These are phyloP conservation scores for Agastache rugosa DNA, from an alignment of 257 asterid species.

Conservation along the genomic window DNA sequence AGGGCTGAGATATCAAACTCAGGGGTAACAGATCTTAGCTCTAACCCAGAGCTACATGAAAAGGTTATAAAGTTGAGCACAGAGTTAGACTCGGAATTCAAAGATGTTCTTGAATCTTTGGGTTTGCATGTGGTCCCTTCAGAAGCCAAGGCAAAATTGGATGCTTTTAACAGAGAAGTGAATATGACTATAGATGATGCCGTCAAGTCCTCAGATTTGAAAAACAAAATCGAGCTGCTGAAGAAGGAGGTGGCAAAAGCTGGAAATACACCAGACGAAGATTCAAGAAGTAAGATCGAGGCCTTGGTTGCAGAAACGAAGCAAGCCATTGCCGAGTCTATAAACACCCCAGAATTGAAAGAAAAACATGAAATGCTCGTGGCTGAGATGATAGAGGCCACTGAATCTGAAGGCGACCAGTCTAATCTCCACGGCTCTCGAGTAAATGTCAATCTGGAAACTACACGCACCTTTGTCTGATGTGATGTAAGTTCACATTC, in stretches of 20 bases:
- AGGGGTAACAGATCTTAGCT: slow-evolving; percentile 50
- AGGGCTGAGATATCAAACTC: slow-evolving; percentile 59
- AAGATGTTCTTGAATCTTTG: slow-evolving; percentile 48
- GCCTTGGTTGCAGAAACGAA: slow-evolving; percentile 59
- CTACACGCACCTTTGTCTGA: slow-evolving; percentile 46
- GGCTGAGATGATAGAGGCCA: slow-evolving; percentile 52
- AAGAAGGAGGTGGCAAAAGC: slow-evolving; percentile 57
- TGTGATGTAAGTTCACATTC: slow-evolving; percentile 40
- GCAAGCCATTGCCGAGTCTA: slow-evolving; percentile 55
- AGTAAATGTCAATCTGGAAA: slow-evolving; percentile 43
- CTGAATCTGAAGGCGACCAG: slow-evolving; percentile 31
- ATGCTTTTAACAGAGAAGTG: slow-evolving; percentile 53
- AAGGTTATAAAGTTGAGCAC: slow-evolving; percentile 54
- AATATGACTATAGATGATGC: slow-evolving; percentile 51
- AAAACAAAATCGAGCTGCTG: slow-evolving; percentile 64
- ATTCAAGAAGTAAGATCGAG: slow-evolving; percentile 58
- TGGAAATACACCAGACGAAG: slow-evolving; percentile 57
- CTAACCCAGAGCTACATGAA: slow-evolving; percentile 58
- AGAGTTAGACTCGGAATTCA: slow-evolving; percentile 57
- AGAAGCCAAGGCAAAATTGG: slow-evolving; percentile 46
- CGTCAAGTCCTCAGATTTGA: slow-evolving; percentile 61
- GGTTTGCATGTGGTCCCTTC: slow-evolving; percentile 55
- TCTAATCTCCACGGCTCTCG: slow-evolving; percentile 24
- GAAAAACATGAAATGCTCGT: slow-evolving; percentile 61
- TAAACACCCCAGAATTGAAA: slow-evolving; percentile 52